Conservation (phyloP, 306 rosid species). For the Cucumis melo region DNA sequence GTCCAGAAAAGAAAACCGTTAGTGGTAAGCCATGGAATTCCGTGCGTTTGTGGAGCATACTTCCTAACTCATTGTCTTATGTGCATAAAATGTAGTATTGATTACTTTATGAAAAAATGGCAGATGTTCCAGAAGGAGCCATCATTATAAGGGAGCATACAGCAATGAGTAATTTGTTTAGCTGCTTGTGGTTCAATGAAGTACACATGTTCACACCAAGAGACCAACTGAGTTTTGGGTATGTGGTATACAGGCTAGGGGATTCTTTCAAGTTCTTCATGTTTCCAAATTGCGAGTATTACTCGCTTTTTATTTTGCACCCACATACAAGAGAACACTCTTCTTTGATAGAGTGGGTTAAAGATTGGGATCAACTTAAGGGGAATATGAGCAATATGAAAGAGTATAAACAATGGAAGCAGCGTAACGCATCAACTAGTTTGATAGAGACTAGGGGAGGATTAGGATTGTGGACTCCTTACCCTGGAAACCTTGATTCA, state of each 20-base stretch:
- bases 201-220: constrained; percentile 94
- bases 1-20: constrained; percentile 40
- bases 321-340: constrained; percentile 99
- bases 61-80: not conserved
- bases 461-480: constrained; percentile 81
- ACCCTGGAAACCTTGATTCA: constrained; percentile 57
- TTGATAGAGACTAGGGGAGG: constrained; percentile 85
- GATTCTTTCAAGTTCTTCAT: constrained; percentile 52
- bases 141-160: constrained; percentile 77
- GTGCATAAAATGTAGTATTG: not conserved
- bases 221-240: constrained; percentile 97
- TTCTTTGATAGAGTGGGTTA: constrained; percentile 96
- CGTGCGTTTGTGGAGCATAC: not conserved
- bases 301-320: constrained; percentile 84
- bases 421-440: constrained; percentile 27
- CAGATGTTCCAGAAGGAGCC: constrained; percentile 99
- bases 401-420: constrained; percentile 50
- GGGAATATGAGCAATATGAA: constrained; percentile 16
- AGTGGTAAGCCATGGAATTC: constrained; percentile 50
- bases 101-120: constrained; percentile 9
- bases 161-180: constrained; percentile 61
- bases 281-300: constrained; percentile 95
- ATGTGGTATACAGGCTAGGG: constrained; percentile 71
- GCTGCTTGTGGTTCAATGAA: constrained; percentile 98
- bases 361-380: constrained; percentile 55